Evolutionary conservation across 78 protist species (phyloP), one percentile per base, ranked within the genome.

Genomic region (Goniomonas avonlea): DNA sequence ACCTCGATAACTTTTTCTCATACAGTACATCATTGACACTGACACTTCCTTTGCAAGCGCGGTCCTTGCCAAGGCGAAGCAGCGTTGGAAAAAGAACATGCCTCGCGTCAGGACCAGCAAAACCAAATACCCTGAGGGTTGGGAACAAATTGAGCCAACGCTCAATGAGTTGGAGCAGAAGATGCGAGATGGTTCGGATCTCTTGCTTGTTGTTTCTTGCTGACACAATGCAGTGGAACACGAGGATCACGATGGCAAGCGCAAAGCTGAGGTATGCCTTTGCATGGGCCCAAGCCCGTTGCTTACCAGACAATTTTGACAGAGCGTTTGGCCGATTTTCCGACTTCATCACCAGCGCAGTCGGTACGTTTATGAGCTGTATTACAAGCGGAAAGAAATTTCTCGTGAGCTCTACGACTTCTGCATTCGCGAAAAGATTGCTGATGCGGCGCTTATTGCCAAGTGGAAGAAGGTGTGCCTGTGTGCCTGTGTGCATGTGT

Each of bases 391-490:
- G 60, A 5, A 35, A 37, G 61, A 48, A 71, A 82, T 82, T n/a
- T 82, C 86, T 17, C 53, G 73, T 25, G 86, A 82, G 47, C 71
- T 73, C 34, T 63, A 43, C 56, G 86, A 82, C 27, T 82, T 66
- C 53, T 60, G 71, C 43, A 78, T 74, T 35, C 77, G 82, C 20
- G 65, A 82, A 25, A 82, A 82, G 69, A 53, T 82, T 13, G 65
- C 38, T 17, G 78, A 73, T 38, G 70, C 47, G n/a, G 70, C 78
- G 17, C 86, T 82, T 25, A 73, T 82, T 68, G 70, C 77, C 55
- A 82, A 82, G 78, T 82, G 86, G 86, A 75, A 76, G 20, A 66
- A 82, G 56, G n/a, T n/a, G n/a, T n/a, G n/a, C n/a, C n/a, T n/a
- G n/a, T n/a, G n/a, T n/a, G n/a, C n/a, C n/a, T n/a, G n/a, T n/a